Percentiles rank a stretch among this genome's conserved stretches.
phyloP scores from a whole-genome alignment of 805 yeast genomes.

The Nakazawaea anatomiae region DNA sequence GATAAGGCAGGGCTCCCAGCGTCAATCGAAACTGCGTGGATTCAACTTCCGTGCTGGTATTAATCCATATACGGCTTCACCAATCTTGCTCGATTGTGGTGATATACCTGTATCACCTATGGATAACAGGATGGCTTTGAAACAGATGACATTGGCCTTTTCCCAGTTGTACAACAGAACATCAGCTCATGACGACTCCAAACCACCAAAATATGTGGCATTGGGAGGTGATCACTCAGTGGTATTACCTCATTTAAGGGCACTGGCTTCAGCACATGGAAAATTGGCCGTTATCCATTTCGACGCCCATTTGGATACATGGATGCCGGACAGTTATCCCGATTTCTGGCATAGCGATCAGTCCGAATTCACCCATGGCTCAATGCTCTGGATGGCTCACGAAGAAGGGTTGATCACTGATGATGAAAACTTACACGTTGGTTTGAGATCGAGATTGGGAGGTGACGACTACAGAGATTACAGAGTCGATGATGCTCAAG shows the following conservation, averaged over 20 bases:
- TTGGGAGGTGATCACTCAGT: constrained; percentile 85
- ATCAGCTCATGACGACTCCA: constrained; percentile 16
- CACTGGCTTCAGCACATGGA: constrained; percentile 55
- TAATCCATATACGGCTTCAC: constrained; percentile 47
- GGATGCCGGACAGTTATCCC: constrained; percentile 71
- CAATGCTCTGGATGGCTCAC: constrained; percentile 79
- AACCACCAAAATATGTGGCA: constrained; percentile 60
- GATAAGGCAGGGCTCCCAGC: constrained; percentile 60
- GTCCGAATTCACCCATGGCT: constrained; percentile 70
- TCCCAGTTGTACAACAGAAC: constrained; percentile 44
- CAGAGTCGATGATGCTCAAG: constrained; percentile 59
- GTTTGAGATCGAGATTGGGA: constrained; percentile 66
- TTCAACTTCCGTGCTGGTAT: constrained; percentile 53
- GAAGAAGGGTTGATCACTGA: constrained; percentile 59
- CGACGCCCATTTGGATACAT: constrained; percentile 81
- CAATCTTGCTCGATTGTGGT: constrained; percentile 47
- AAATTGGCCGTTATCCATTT: constrained; percentile 71
- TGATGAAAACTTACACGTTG: constrained; percentile 63
- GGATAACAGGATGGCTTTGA: constrained; percentile 47
- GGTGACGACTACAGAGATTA: constrained; percentile 57
- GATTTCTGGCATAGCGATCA: constrained; percentile 53
- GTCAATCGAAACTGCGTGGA: constrained; percentile 66
- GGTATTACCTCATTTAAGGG: constrained; percentile 65
- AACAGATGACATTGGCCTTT: constrained; percentile 48
- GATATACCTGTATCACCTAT: constrained; percentile 56